These are phyloP conservation scores for Cyberlindnera sargentensis DNA, from an alignment of 805 yeast species.

Conservation along the genomic window DNA sequence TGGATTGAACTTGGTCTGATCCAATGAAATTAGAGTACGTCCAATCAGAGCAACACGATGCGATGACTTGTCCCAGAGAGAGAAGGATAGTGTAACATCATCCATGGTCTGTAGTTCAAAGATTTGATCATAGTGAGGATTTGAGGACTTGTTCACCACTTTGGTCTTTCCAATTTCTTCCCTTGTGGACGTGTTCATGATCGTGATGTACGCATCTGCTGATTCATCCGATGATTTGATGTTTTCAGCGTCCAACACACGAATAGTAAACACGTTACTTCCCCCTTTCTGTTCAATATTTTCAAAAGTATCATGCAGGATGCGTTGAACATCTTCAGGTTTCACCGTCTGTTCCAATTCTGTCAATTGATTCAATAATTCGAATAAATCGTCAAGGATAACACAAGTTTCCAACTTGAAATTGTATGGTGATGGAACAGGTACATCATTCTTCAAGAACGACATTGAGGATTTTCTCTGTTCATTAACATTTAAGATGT, in stretches of 20 bases:
- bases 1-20: constrained; percentile 54
- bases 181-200: constrained; percentile 48
- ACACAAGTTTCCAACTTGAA: constrained; percentile 61
- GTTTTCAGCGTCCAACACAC: constrained; percentile 58
- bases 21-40: constrained; percentile 49
- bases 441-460: constrained; percentile 34
- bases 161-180: constrained; percentile 64
- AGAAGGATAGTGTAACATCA: constrained; percentile 39
- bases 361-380: constrained; percentile 40
- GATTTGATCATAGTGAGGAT: constrained; percentile 86
- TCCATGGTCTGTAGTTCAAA: constrained; percentile 49
- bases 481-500: constrained; percentile 13
- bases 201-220: constrained; percentile 53
- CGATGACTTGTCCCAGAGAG: constrained; percentile 62
- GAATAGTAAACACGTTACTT: constrained; percentile 55
- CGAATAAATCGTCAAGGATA: constrained; percentile 63
- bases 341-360: constrained; percentile 50
- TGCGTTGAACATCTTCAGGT: constrained; percentile 42
- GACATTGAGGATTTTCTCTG: constrained; percentile 28
- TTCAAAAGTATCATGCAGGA: constrained; percentile 18
- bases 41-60: constrained; percentile 60
- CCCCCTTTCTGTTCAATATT: constrained; percentile 14
- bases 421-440: constrained; percentile 45
- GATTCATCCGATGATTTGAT: constrained; percentile 41
- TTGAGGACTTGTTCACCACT: constrained; percentile 48